Evolutionary conservation across 345 rosid genomes (phyloP).

Genomic region (Zanthoxylum bungeanum): DNA sequence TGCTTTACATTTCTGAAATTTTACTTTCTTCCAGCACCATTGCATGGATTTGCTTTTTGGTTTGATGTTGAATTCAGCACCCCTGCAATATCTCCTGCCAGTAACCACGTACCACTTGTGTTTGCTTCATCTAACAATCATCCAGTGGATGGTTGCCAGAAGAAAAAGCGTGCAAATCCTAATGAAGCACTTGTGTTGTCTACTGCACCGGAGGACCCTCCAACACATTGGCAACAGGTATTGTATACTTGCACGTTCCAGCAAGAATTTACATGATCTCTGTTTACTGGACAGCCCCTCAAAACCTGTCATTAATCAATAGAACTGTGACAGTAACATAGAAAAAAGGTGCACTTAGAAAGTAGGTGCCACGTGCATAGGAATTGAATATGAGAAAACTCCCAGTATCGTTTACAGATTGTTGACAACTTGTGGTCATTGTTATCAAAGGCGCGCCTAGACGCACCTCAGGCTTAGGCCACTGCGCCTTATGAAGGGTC

Average conservation of each 20-base stretch:
- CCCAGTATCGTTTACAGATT: neutral
- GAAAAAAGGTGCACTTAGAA: neutral
- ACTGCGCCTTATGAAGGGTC: too few relatives aligned
- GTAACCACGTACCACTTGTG: conserved; percentile 26
- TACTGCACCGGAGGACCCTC: conserved; percentile 91
- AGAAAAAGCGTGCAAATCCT: conserved; percentile 68
- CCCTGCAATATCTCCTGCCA: conserved; percentile 43
- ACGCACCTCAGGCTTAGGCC: too few relatives aligned
- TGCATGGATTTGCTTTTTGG: conserved; percentile 99
- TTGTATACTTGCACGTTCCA: neutral
- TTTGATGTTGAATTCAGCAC: conserved; percentile 85
- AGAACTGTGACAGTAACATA: neutral
- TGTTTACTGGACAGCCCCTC: neutral
- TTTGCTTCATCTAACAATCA: conserved; percentile 36
- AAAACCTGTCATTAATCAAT: neutral
- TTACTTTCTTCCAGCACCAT: conserved; percentile 61
- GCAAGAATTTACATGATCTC: neutral
- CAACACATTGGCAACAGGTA: conserved; percentile 99
- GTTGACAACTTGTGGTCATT: neutral
- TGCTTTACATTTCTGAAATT: conserved; percentile 9
- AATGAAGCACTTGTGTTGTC: conserved; percentile 71
- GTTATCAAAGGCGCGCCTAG: too few relatives aligned
- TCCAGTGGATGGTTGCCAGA: conserved; percentile 47
- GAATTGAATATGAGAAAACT: neutral
- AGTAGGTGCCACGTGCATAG: neutral